A percentile compares a stretch with the other conserved stretches of the same genome.
These are phyloP conservation scores for Radiomyces spectabilis DNA, from an alignment of 192 early-diverging fungal genomes.

Conservation along the genomic window DNA sequence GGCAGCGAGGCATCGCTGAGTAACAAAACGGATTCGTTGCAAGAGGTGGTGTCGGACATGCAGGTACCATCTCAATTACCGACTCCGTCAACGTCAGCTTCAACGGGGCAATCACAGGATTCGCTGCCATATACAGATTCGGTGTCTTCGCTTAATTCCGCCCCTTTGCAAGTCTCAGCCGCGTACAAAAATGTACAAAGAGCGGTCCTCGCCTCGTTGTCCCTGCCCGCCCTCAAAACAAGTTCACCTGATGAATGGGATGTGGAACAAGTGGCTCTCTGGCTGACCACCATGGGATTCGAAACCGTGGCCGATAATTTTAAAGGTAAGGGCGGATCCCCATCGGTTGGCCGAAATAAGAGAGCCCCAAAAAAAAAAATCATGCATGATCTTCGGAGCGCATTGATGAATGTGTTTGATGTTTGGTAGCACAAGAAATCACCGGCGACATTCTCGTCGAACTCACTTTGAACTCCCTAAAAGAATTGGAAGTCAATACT, in stretches of 20 bases:
- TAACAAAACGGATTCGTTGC: conserved; percentile 6
- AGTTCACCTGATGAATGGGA: conserved; percentile 20
- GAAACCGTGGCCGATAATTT: conserved; percentile 7
- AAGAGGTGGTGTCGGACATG: not conserved
- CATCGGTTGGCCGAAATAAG: too few relatives aligned
- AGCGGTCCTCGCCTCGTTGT: not conserved
- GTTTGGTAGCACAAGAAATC: conserved; percentile 48
- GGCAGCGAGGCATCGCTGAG: not conserved
- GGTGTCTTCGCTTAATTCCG: too few relatives aligned
- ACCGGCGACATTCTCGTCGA: conserved; percentile 54
- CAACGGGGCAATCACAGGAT: too few relatives aligned
- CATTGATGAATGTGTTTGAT: not conserved
- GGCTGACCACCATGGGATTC: conserved; percentile 17
- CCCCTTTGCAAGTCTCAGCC: too few relatives aligned
- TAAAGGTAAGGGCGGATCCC: conserved; percentile 9
- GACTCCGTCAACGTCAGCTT: too few relatives aligned
- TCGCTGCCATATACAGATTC: too few relatives aligned
- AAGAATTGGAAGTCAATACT: conserved; percentile 55
- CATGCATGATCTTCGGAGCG: too few relatives aligned
- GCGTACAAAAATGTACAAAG: conserved; percentile 6
- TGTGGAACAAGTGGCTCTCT: conserved; percentile 10
- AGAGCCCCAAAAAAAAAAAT: too few relatives aligned
- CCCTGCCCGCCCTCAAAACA: not conserved
- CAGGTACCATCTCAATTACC: too few relatives aligned
- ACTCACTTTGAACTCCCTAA: conserved; percentile 50